Percentiles rank a stretch among this genome's conserved stretches.
Evolutionary conservation across 306 rosid species (phyloP).

Genomic region (Spatholobus suberectus): DNA sequence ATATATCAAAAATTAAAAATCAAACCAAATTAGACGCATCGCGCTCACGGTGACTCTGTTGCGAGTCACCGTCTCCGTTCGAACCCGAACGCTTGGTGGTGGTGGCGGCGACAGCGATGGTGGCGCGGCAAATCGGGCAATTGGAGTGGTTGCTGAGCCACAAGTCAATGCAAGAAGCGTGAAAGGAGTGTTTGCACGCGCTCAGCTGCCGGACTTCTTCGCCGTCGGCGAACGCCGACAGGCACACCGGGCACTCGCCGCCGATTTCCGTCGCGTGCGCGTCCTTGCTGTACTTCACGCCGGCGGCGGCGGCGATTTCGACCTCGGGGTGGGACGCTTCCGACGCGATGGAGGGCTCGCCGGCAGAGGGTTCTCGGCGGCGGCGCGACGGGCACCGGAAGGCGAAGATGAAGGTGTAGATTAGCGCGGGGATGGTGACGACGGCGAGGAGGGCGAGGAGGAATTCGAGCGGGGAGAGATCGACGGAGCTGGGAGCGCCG

Average conservation of each 20-base stretch:
- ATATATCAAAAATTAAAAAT: neutral
- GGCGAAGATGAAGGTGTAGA: conserved; percentile 74
- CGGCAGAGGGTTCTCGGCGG: conserved; percentile 30
- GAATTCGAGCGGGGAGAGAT: conserved; percentile 84
- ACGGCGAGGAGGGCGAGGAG: conserved; percentile 74
- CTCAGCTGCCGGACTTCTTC: conserved; percentile 69
- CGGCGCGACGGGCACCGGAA: conserved; percentile 65
- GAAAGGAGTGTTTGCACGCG: conserved; percentile 78
- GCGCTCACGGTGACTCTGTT: conserved; percentile 53
- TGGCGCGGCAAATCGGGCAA: conserved; percentile 82
- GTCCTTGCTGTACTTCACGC: conserved; percentile 55
- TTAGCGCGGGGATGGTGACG: conserved; percentile 75
- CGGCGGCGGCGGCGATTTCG: conserved; percentile 25
- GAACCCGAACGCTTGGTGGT: conserved; percentile 38
- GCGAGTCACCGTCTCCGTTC: conserved; percentile 44
- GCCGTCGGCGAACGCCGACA: conserved; percentile 66
- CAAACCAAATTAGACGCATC: conserved; percentile 62
- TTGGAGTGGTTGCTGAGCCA: conserved; percentile 73
- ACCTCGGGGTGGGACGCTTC: conserved; percentile 32
- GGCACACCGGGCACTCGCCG: conserved; percentile 83
- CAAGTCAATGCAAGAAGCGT: conserved; percentile 61
- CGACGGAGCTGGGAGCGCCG: conserved; percentile 51
- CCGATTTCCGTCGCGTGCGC: conserved; percentile 53
- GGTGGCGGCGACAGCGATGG: conserved; percentile 7
- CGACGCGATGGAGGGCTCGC: conserved; percentile 37